Conservation (phyloP, 306 rosid genomes). For the Malus sieversii region DNA sequence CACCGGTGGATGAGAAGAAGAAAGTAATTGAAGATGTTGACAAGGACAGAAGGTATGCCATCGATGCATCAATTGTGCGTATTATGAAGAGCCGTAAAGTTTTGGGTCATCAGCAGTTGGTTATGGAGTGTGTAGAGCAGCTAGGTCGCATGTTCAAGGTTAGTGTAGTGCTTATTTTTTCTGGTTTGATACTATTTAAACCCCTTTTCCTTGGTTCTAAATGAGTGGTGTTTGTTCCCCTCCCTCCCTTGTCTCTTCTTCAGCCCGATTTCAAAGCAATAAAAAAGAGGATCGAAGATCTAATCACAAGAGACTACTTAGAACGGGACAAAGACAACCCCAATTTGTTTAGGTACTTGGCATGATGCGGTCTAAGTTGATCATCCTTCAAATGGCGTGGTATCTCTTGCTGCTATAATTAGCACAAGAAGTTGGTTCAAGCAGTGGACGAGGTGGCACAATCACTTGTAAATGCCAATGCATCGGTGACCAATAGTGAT, state of each 20-base stretch:
- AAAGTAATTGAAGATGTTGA: constrained; percentile 80
- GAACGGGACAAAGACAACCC: constrained; percentile 93
- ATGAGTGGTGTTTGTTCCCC: neutral
- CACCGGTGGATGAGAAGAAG: constrained; percentile 80
- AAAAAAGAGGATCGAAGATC: constrained; percentile 90
- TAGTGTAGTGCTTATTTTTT: neutral
- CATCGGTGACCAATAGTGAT: constrained; percentile 17
- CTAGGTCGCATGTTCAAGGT: constrained; percentile 93
- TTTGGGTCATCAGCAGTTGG: constrained; percentile 67
- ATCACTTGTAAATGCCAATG: neutral
- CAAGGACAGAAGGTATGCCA: constrained; percentile 87
- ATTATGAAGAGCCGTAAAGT: constrained; percentile 89
- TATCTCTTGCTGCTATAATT: constrained; percentile 17
- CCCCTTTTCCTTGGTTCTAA: neutral
- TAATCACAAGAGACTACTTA: constrained; percentile 89
- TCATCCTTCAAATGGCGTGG: constrained; percentile 15
- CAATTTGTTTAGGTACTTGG: constrained; percentile 78
- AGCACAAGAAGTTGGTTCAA: constrained; percentile 15
- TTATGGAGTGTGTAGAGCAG: constrained; percentile 81
- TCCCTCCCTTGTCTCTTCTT: neutral
- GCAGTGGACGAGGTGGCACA: constrained; percentile 15
- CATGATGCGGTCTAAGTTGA: constrained; percentile 36
- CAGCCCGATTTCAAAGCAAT: constrained; percentile 95
- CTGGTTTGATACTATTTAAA: neutral
- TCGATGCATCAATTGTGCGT: constrained; percentile 89